These are phyloP conservation scores for Epipyxis sp. DNA, from an alignment of 108 stramenopile species.

Conservation along the genomic window DNA sequence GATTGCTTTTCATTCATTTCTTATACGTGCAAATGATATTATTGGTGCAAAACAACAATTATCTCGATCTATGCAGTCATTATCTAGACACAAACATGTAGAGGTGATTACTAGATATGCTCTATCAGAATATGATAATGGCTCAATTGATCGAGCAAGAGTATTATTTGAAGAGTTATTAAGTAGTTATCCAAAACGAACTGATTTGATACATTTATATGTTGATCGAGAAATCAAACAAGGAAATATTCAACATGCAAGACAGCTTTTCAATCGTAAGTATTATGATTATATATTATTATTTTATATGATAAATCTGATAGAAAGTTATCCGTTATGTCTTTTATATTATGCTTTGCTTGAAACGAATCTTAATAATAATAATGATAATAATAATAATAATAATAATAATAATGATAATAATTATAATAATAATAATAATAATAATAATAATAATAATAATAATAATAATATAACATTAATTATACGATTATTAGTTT, in stretches of 20 bases:
- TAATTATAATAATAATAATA: no score
- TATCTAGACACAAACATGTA: constrained; percentile 82
- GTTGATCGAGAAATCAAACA: constrained; percentile 89
- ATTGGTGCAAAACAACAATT: constrained; percentile 70
- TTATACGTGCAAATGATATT: constrained; percentile 66
- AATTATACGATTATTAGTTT: no score
- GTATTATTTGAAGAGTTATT: constrained; percentile 84
- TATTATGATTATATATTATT: background rate
- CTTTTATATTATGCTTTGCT: no score
- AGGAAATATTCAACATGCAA: constrained; percentile 70
- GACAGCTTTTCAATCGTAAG: constrained; percentile 65
- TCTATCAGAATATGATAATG: constrained; percentile 78
- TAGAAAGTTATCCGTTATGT: background rate
- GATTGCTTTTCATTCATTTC: constrained; percentile 73
- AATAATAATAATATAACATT: no score
- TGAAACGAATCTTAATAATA: no score
- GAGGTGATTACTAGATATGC: constrained; percentile 82
- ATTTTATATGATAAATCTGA: no score
- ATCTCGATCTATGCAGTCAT: constrained; percentile 74
- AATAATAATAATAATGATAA: no score
- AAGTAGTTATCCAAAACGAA: constrained; percentile 75
- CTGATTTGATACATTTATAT: constrained; percentile 86
- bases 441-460: no score
- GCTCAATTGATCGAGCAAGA: constrained; percentile 77
- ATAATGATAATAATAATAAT: no score